phyloP scores from a whole-genome alignment of 106 monocot species.

The Acanthochlamys bracteata region DNA sequence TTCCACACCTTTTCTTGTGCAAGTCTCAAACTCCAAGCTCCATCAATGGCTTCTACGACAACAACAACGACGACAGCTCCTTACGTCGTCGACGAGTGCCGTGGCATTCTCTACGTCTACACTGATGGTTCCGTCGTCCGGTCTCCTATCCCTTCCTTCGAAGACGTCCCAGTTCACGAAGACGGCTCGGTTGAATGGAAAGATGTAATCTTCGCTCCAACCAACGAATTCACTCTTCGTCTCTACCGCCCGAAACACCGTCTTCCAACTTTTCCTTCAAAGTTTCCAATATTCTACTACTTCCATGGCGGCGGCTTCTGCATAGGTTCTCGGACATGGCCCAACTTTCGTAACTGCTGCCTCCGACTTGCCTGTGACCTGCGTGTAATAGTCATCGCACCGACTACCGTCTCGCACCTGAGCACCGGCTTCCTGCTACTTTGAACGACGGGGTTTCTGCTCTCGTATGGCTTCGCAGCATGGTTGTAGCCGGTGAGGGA shows the following conservation, averaged over 20 bases:
- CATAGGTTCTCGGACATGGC: constrained; percentile 76
- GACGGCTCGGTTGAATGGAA: constrained; percentile 54
- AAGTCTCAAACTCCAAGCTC: background rate
- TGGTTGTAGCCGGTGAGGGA: constrained; percentile 3
- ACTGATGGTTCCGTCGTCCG: constrained; percentile 69
- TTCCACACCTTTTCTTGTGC: too few relatives aligned
- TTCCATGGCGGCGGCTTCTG: constrained; percentile 93
- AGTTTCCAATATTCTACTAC: constrained; percentile 74
- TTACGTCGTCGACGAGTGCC: constrained; percentile 48
- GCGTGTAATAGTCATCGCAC: constrained; percentile 44
- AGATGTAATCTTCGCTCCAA: constrained; percentile 34
- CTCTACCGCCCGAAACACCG: constrained; percentile 38
- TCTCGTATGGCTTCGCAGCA: constrained; percentile 43
- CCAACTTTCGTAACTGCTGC: constrained; percentile 70
- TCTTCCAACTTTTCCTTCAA: constrained; percentile 7
- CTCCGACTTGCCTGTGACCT: constrained; percentile 50
- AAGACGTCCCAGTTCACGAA: constrained; percentile 38
- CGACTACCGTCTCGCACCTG: constrained; percentile 83
- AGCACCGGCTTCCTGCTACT: constrained; percentile 71
- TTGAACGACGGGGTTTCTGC: constrained; percentile 33
- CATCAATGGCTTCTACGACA: background rate
- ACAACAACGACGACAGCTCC: constrained; percentile 2
- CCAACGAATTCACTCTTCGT: constrained; percentile 40
- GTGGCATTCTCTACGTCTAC: constrained; percentile 48
- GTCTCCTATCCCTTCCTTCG: constrained; percentile 30